Base-by-base conservation (phyloP, 2,329 filamentous ascomycete genomes). In the Lasiodiplodia sp. region DNA sequence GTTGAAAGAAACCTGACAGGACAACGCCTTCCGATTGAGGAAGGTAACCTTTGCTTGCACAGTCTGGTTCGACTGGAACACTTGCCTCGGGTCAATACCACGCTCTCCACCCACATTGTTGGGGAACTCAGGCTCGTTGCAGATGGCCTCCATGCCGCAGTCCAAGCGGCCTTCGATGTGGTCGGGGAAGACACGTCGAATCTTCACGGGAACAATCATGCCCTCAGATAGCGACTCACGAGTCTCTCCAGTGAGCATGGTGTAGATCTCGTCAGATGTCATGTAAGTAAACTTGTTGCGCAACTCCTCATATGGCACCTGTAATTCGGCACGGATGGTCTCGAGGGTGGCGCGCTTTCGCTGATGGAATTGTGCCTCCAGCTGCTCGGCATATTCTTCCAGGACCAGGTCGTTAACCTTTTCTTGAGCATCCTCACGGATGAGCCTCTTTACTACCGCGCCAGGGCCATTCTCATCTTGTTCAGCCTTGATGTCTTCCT, bases 401-500 rank as follows among this genome's bases (percentile, higher is more conserved):
- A 99, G 86, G 70, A 97, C 94, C 55, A 99, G 86, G 76, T 99
- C 96, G 75, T 98, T 97, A 77, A 99, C 94, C 76, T 94, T 92
- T 75, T 98, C 95, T 74, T 96, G 93, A 72, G 94, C 92, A 58
- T 97, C 93, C 68, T 98, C 94, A 76, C 93, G 92, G 78, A 99
- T 92, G n/a, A 99, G 88, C 79, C 95, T 96, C 71, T 94, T 91
- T 67, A 99, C 93, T 73, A 98, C 94, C 8, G 95, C 96, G 18
- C 92, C 94, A 0, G 92, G 86, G 0, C 96, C 96, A 71, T 94
- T 93, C 76, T 97, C 93, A 72, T 97, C 93, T 5, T 91, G 92
- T 81, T 98, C 94, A 1, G 92, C 93, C 80, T 97, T 96, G 77
- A 99, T 93, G 75, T 99, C 96, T 82, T 99, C 96, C 81, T 99